phyloP scores from a whole-genome alignment of 106 monocot species.

The Cymbidium sinense region DNA sequence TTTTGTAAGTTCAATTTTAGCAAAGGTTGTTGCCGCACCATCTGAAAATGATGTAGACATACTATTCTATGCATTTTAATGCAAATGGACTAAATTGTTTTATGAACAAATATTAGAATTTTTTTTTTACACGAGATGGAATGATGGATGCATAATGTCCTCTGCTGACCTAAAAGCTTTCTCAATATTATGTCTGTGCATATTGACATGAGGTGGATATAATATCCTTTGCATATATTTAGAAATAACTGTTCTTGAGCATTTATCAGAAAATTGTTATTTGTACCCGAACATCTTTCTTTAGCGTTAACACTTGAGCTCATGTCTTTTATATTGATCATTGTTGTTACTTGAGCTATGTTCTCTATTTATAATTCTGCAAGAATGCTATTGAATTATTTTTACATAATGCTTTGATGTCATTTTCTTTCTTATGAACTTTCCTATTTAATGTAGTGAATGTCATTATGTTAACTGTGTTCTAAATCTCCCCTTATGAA shows the following conservation, averaged over 20 bases:
- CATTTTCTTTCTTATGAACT: not conserved
- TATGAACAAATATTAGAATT: too few species aligned
- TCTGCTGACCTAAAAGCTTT: not conserved
- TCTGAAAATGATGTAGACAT: too few species aligned
- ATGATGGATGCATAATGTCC: not conserved
- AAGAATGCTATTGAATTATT: not conserved
- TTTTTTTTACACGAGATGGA: not conserved
- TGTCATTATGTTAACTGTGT: not conserved
- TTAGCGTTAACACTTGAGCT: not conserved
- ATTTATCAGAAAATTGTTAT: not conserved
- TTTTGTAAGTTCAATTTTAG: not conserved
- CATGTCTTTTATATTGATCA: not conserved
- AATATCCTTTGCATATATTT: conserved; percentile 3
- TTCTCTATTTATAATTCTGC: conserved; percentile 5
- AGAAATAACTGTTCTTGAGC: not conserved
- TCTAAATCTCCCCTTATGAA: not conserved
- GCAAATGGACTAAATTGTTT: too few species aligned
- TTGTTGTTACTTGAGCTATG: not conserved
- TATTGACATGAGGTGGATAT: not conserved
- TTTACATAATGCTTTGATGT: not conserved
- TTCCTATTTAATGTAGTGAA: not conserved
- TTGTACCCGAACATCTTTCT: not conserved
- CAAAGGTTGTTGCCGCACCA: not conserved
- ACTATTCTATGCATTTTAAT: too few species aligned
- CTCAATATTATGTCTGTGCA: not conserved